Base-by-base conservation (phyloP, 2,329 filamentous ascomycete genomes). In the Cercospora sp. region DNA sequence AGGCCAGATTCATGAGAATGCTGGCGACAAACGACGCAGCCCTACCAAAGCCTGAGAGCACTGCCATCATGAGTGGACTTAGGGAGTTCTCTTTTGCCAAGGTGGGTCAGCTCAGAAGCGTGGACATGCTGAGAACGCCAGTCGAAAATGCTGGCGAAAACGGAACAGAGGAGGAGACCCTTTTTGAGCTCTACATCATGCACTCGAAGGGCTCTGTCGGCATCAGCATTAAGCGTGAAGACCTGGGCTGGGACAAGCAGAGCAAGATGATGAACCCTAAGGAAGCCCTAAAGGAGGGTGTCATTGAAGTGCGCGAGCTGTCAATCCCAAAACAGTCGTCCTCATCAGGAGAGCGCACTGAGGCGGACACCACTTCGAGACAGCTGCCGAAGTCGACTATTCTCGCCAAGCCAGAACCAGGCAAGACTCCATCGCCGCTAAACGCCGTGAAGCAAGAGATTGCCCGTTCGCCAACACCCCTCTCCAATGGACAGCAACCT, bases 181-280 rank as follows among this genome's bases (percentile, higher is more conserved):
- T 97, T 13, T 98, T 99, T 76, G 95, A 99, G 82, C 85, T 99
- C 9, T 99, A 99, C 78, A 91, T 93, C 33, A 97, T 97, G 90
- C 94, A 99, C 80, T 97, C 95, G 10, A 96, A 93, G 82, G 95
- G 95, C 69, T 93, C 98, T n/a, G 94, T 94, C 18, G 94, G 92
- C 75, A 79, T 98, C 63, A 89, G 89, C 71, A 89, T 99, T 78
- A 94, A 91, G 79, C 92, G 94, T 78, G 88, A 90, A 62, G 94
- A 98, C 80, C 84, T 99, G 60, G 95, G 96, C 31, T 98, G 94
- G 94, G 91, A 90, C 73, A 88, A 89, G 73, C 92, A 97, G 70
- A 94, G 93, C 80, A 97, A 96, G 83, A 91, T 97, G 63, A 84
- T 97, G 45, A 84, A 90, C 64, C 86, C 91, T 0, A 87, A 95